Evolutionary conservation across 495 filamentous ascomycete species (phyloP), one percentile per base, ranked within the genome.

Genomic region (Penicillium canariense): DNA sequence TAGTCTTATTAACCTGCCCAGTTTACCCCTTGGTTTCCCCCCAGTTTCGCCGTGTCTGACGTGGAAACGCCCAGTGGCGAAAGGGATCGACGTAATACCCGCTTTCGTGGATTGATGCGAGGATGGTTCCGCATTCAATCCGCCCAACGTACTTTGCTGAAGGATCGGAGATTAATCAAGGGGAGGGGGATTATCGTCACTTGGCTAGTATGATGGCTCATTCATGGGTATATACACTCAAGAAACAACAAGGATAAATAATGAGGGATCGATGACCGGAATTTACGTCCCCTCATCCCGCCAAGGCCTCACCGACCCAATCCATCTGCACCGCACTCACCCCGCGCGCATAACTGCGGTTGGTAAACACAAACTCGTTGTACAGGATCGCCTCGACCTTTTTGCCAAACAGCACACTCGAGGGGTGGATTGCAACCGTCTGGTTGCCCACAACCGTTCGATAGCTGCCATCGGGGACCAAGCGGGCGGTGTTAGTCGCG

Each of bases 321-420:
- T 87, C 81, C 62, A 92, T 85, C 75, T 96, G 87, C 30, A 97
- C 84, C 3, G 83, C 84, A 70, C 88, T 95, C 44, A 97, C 93
- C 32, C 87, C 87, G 66, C 91, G 87, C 12, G 88, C 95, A 73
- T 95, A 99, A 61, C 86, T 92, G 66, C 87, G 89, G 47, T 87
- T 89, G 7, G 95, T 99, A 67, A 88, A 97, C 2, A 99, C 92
- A 70, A 94, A 91, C 68, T 99, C 92, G 58, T 92, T 82, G 62
- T 93, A 99, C 84, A 97, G 85, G 60, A 99, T 94, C 0, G 90
- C 93, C 76, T 97, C 93, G 51, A 86, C 81, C 70, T 93, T 96
- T 71, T 86, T 83, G 8, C 93, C 90, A 63, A 89, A 89, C 5
- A 99, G 66, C 2, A 88, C 87, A 63, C 90, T 96, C 0, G 84